Evolutionary conservation across 179 eudicot species (phyloP).

Genomic region (Gypsophila paniculata): DNA sequence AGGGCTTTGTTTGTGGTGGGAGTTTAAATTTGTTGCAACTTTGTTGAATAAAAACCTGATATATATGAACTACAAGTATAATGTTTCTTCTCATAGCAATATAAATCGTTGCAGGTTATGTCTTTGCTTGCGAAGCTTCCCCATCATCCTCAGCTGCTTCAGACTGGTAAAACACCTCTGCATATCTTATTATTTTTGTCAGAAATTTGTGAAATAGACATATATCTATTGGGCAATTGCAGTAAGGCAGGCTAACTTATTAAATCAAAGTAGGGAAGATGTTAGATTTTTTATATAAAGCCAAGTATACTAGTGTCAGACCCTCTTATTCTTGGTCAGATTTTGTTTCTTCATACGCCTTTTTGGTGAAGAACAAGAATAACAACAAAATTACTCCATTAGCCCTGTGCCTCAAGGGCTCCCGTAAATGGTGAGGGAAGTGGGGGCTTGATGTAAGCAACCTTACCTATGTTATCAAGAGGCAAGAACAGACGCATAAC

Average conservation of each 20-base stretch:
- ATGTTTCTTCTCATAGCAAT: slow-evolving; percentile 12
- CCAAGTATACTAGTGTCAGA: background rate
- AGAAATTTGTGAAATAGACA: background rate
- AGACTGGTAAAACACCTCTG: slow-evolving; percentile 56
- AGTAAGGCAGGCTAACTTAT: background rate
- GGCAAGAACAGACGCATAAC: background rate
- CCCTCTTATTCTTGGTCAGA: background rate
- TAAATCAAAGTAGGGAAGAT: background rate
- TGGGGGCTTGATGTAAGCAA: too few species aligned
- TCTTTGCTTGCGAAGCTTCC: slow-evolving; percentile 84
- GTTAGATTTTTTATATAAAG: background rate
- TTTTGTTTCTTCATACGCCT: background rate
- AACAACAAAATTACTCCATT: too few species aligned
- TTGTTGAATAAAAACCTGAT: too few species aligned
- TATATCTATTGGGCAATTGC: background rate
- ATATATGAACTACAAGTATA: background rate
- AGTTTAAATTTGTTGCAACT: too few species aligned
- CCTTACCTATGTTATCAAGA: background rate
- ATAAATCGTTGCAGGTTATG: slow-evolving; percentile 57
- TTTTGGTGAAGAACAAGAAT: background rate
- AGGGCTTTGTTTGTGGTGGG: too few species aligned
- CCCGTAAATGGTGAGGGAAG: too few species aligned
- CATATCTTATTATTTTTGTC: background rate
- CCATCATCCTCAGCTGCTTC: slow-evolving; percentile 80
- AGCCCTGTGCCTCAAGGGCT: too few species aligned